Evolutionary conservation across 2,329 filamentous ascomycete genomes (phyloP).

Genomic region (Emericellopsis cladophorae): DNA sequence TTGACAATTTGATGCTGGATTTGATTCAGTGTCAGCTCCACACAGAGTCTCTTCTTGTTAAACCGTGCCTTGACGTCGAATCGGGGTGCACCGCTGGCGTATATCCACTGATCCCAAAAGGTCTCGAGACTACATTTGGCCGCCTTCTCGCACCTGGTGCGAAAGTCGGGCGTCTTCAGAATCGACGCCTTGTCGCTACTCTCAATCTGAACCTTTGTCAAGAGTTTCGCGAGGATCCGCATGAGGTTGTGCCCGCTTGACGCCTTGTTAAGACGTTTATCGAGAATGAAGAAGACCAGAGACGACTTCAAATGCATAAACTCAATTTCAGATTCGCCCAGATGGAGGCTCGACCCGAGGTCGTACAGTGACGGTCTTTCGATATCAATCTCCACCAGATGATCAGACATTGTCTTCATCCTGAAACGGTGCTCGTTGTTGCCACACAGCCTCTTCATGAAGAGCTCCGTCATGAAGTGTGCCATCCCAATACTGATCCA

Average conservation of each 20-base stretch:
- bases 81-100: constrained; percentile 74
- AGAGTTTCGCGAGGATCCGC: constrained; percentile 73
- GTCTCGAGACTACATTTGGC: constrained; percentile 76
- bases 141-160: constrained; percentile 75
- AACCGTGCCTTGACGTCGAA: constrained; percentile 82
- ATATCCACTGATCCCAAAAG: constrained; percentile 92
- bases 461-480: constrained; percentile 89
- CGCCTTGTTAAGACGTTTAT: constrained; percentile 80
- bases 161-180: constrained; percentile 63
- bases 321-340: constrained; percentile 76
- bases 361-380: constrained; percentile 72
- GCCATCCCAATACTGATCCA: constrained; percentile 88
- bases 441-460: constrained; percentile 80
- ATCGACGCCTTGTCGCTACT: constrained; percentile 53
- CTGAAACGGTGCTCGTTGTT: constrained; percentile 92
- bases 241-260: constrained; percentile 70
- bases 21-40: constrained; percentile 83
- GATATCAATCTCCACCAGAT: constrained; percentile 68
- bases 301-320: constrained; percentile 88
- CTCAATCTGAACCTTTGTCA: constrained; percentile 69
- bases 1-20: constrained; percentile 38
- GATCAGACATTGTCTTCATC: constrained; percentile 74
- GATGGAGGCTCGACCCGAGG: constrained; percentile 62
- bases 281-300: constrained; percentile 84
- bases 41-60: constrained; percentile 93